phyloP scores from a whole-genome alignment of 768 basidiomycete genomes.

The Phylloporus arenicola region DNA sequence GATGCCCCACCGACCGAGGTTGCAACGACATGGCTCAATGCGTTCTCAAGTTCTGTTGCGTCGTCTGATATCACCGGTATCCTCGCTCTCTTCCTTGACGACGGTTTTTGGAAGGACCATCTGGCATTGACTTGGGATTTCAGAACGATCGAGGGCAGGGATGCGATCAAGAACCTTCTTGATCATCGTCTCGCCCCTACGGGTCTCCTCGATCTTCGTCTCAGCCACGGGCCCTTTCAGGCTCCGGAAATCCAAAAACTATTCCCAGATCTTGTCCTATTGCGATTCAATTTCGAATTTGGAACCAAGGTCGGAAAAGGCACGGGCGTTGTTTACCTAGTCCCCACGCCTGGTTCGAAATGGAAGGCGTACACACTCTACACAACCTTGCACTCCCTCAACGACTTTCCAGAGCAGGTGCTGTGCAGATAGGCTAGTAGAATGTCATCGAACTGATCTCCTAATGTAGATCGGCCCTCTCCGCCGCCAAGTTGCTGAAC shows the following conservation, averaged over 20 bases:
- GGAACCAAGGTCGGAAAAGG: constrained; percentile 44
- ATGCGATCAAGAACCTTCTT: too few species aligned
- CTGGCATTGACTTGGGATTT: constrained; percentile 53
- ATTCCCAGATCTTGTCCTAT: constrained; percentile 54
- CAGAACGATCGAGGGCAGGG: too few species aligned
- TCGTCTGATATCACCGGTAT: too few species aligned
- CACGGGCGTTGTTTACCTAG: constrained; percentile 51
- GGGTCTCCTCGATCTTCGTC: constrained; percentile 13
- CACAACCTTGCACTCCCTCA: constrained; percentile 56
- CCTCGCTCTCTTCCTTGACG: constrained; percentile 25
- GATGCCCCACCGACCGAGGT: too few species aligned
- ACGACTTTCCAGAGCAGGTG: constrained; percentile 49
- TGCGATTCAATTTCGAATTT: constrained; percentile 54
- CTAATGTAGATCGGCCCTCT: constrained; percentile 32
- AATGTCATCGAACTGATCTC: not conserved
- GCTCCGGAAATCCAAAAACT: constrained; percentile 33
- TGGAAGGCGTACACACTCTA: constrained; percentile 62
- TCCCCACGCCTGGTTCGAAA: constrained; percentile 35
- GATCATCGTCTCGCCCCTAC: constrained; percentile 32
- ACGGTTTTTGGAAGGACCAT: constrained; percentile 49
- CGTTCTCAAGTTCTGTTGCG: too few species aligned
- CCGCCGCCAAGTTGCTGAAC: constrained; percentile 39
- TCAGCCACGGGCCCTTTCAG: constrained; percentile 21
- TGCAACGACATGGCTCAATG: too few species aligned
- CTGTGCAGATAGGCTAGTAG: not conserved